These are phyloP conservation scores for Kodamaea derodonti DNA, from an alignment of 1,139 yeast genomes.

Conservation along the genomic window DNA sequence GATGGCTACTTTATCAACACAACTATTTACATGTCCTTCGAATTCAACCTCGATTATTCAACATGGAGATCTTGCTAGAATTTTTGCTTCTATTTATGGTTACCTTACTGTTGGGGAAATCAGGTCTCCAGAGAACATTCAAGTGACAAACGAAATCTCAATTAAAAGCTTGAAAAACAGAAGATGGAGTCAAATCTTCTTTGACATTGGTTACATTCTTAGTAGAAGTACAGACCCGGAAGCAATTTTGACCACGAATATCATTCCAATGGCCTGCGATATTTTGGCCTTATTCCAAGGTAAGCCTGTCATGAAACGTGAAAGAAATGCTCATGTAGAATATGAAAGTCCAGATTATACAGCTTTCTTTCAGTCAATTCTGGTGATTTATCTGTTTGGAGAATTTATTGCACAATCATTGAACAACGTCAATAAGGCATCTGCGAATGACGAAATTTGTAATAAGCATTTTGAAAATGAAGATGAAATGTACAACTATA, in stretches of 20 bases:
- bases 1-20: constrained; percentile 75
- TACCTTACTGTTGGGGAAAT: constrained; percentile 59
- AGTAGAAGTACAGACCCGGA: constrained; percentile 61
- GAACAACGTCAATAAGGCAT: constrained; percentile 18
- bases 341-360: constrained; percentile 88
- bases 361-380: constrained; percentile 73
- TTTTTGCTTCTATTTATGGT: constrained; percentile 64
- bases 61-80: constrained; percentile 67
- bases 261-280: constrained; percentile 55
- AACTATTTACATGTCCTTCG: constrained; percentile 79
- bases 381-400: constrained; percentile 61
- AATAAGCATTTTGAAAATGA: constrained; percentile 1
- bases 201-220: constrained; percentile 76
- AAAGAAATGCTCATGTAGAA: constrained; percentile 80
- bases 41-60: constrained; percentile 66
- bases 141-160: constrained; percentile 38
- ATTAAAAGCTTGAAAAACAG: constrained; percentile 63
- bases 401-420: constrained; percentile 55
- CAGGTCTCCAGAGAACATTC: constrained; percentile 43
- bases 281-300: constrained; percentile 75
- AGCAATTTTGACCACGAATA: constrained; percentile 28
- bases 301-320: constrained; percentile 70
- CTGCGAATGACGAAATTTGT: neutral
- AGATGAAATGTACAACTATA: constrained; percentile 15
- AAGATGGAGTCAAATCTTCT: constrained; percentile 79